phyloP scores from a whole-genome alignment of 2,329 filamentous ascomycete species.

The Fusarium bulbicola region DNA sequence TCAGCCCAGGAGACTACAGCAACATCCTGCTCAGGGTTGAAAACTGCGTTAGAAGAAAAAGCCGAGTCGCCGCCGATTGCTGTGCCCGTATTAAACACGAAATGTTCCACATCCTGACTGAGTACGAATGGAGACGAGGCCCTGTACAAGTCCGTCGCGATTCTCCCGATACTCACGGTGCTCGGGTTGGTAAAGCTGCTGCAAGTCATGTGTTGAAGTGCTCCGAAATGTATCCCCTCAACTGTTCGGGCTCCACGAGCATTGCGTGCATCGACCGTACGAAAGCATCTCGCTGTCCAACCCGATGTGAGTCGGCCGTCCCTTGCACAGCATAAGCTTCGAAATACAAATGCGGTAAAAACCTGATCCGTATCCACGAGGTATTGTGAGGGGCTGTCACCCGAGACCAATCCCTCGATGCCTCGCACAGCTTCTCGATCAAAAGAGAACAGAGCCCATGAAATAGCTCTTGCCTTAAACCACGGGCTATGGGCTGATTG shows the following conservation, averaged over 20 bases:
- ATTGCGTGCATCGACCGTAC: not conserved
- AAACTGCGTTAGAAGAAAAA: not conserved
- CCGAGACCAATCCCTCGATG: not conserved
- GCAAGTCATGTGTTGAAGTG: not conserved
- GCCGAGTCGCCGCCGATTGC: too few species aligned
- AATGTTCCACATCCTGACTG: not conserved
- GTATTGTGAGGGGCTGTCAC: not conserved
- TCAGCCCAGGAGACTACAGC: not conserved
- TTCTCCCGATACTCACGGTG: not conserved
- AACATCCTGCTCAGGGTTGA: not conserved
- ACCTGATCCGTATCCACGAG: not conserved
- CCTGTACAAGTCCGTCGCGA: not conserved
- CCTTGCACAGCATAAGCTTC: not conserved
- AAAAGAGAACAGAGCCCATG: not conserved
- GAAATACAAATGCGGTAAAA: not conserved
- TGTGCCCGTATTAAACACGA: not conserved
- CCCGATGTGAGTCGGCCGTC: not conserved
- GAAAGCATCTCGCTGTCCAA: not conserved
- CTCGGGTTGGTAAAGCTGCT: not conserved
- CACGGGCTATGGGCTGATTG: not conserved
- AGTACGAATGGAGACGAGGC: not conserved
- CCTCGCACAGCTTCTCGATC: not conserved
- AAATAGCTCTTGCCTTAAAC: not conserved
- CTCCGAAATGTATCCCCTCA: not conserved
- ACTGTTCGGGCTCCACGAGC: not conserved